Conservation (phyloP, 2,329 filamentous ascomycete species). For the Colletotrichum coccodes region DNA sequence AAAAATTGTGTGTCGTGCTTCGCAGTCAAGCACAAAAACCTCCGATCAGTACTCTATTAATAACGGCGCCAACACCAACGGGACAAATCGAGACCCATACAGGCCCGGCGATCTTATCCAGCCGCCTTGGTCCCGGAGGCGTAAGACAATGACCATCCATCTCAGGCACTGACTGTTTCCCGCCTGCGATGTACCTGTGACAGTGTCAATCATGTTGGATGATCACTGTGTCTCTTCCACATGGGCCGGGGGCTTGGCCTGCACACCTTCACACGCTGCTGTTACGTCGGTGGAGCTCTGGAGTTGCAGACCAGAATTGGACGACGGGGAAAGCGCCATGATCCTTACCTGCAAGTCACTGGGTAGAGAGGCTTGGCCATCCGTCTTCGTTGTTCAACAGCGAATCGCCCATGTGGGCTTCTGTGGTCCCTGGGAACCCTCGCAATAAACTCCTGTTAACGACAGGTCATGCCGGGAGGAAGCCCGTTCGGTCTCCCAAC, state of each 20-base stretch:
- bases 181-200: slow-evolving; percentile 16
- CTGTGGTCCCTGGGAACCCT: slow-evolving; percentile 18
- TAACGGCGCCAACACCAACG: slow-evolving; percentile 12
- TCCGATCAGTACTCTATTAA: slow-evolving; percentile 32
- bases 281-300: slow-evolving; percentile 33
- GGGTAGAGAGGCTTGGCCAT: slow-evolving; percentile 29
- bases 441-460: slow-evolving; percentile 31
- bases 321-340: slow-evolving; percentile 29
- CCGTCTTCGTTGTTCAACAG: slow-evolving; percentile 12
- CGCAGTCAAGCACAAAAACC: slow-evolving; percentile 5
- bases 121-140: slow-evolving; percentile 17
- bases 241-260: slow-evolving; percentile 8
- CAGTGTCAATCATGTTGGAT: slow-evolving; percentile 5
- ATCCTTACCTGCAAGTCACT: slow-evolving; percentile 33
- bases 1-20: not conserved
- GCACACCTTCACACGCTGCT: slow-evolving; percentile 32
- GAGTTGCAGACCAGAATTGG: slow-evolving; percentile 22
- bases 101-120: slow-evolving; percentile 19
- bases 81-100: slow-evolving; percentile 28
- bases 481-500: slow-evolving; percentile 18
- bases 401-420: slow-evolving; percentile 31
- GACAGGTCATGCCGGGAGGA: slow-evolving; percentile 28
- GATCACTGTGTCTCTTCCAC: slow-evolving; percentile 18
- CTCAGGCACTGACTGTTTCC: slow-evolving; percentile 5
- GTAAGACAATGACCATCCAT: not conserved